Evolutionary conservation across 768 basidiomycete genomes (phyloP).

Genomic region (Boletus reticuloceps): DNA sequence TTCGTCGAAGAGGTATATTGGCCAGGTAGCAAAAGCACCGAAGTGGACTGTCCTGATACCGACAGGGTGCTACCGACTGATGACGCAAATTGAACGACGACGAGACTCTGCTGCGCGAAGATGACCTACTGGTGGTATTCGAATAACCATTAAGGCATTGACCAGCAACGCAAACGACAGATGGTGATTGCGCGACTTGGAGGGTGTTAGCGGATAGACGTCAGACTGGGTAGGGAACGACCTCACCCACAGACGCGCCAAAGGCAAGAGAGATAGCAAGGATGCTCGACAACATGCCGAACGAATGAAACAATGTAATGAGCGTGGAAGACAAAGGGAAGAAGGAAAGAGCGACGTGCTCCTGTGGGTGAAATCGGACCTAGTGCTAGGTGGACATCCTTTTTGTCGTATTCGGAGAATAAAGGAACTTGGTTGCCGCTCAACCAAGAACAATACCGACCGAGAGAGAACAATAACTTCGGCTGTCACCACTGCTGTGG

Average conservation of each 20-base stretch:
- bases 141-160: conserved; percentile 83
- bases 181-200: conserved; percentile 53
- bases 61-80: conserved; percentile 71
- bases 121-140: conserved; percentile 62
- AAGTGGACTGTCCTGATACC: conserved; percentile 48
- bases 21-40: conserved; percentile 69
- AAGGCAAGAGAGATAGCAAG: conserved; percentile 36
- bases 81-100: conserved; percentile 9
- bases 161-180: conserved; percentile 82
- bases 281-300: conserved; percentile 40
- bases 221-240: not conserved
- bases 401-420: conserved; percentile 30
- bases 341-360: conserved; percentile 22
- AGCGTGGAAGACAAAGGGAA: conserved; percentile 14
- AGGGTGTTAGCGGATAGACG: not conserved
- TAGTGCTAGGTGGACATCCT: conserved; percentile 20
- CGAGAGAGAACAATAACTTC: conserved; percentile 25
- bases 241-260: conserved; percentile 40
- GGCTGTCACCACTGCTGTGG: conserved; percentile 4
- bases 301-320: conserved; percentile 23
- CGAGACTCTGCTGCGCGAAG: not conserved
- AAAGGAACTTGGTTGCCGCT: conserved; percentile 23
- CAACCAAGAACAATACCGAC: conserved; percentile 23
- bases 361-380: conserved; percentile 10
- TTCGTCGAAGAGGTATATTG: conserved; percentile 70